Percentiles rank a stretch among this genome's conserved stretches.
phyloP scores from a whole-genome alignment of 495 filamentous ascomycete genomes.

The Cryomyces antarcticus region DNA sequence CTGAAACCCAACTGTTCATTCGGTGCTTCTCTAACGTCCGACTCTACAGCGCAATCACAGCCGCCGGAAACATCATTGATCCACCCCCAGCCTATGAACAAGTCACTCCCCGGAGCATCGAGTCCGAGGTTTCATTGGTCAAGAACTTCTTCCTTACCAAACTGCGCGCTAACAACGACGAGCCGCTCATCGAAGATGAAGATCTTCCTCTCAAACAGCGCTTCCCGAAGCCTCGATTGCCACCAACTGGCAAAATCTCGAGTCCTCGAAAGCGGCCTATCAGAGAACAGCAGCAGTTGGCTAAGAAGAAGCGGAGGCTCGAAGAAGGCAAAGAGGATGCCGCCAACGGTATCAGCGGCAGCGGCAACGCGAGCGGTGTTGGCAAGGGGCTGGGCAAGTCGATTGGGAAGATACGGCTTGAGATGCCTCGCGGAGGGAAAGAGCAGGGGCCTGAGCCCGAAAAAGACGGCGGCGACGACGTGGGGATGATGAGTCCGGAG shows the following conservation, averaged over 20 bases:
- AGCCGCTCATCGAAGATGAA: conserved; percentile 74
- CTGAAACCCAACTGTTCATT: conserved; percentile 3
- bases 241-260: conserved; percentile 86
- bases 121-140: conserved; percentile 63
- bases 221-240: conserved; percentile 76
- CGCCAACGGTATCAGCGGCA: conserved; percentile 3
- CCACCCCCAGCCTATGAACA: conserved; percentile 56
- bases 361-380: neutral
- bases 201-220: conserved; percentile 83
- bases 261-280: conserved; percentile 74
- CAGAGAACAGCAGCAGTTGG: conserved; percentile 48
- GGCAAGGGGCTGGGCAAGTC: conserved; percentile 7
- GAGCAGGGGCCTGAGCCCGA: conserved; percentile 13
- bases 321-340: conserved; percentile 15
- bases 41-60: conserved; percentile 25
- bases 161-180: conserved; percentile 58
- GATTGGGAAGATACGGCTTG: conserved; percentile 16
- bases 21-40: neutral
- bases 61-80: conserved; percentile 37
- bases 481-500: conserved; percentile 21
- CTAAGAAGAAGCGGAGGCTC: conserved; percentile 43
- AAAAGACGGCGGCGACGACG: conserved; percentile 15
- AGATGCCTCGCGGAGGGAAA: conserved; percentile 14
- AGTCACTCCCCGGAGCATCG: conserved; percentile 57
- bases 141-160: conserved; percentile 80